Conservation (phyloP, 345 rosid genomes). For the Physaria fendleri region DNA sequence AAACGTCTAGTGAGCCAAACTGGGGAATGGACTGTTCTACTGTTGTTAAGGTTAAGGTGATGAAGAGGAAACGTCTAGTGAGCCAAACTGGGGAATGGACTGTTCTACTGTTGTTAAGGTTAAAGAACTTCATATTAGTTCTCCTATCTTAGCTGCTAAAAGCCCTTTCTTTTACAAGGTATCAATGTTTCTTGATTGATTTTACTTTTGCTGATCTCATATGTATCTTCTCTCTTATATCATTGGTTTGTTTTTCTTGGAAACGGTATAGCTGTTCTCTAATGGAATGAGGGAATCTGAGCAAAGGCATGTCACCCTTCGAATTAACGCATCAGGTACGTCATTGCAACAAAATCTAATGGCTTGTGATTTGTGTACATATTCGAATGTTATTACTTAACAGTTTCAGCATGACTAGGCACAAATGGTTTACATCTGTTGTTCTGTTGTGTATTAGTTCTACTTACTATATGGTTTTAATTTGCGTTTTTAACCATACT, state of each 20-base stretch:
- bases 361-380: neutral
- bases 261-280: conserved; percentile 62
- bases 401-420: neutral
- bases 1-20: conserved; percentile 44
- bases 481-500: neutral
- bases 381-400: neutral
- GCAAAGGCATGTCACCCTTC: conserved; percentile 80
- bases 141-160: conserved; percentile 95
- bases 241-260: neutral
- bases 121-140: conserved; percentile 86
- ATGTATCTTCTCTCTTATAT: neutral
- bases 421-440: neutral
- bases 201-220: neutral
- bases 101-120: conserved; percentile 61
- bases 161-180: conserved; percentile 99
- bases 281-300: conserved; percentile 99
- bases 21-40: conserved; percentile 83
- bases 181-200: neutral
- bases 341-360: neutral
- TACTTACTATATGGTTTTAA: neutral
- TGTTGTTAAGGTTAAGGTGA: conserved; percentile 68
- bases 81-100: conserved; percentile 76
- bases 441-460: neutral
- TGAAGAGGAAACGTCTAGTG: conserved; percentile 55
- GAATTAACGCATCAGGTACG: conserved; percentile 81